Evolutionary conservation across 2,329 filamentous ascomycete genomes (phyloP).

Genomic region (Rhynchosporium secalis): DNA sequence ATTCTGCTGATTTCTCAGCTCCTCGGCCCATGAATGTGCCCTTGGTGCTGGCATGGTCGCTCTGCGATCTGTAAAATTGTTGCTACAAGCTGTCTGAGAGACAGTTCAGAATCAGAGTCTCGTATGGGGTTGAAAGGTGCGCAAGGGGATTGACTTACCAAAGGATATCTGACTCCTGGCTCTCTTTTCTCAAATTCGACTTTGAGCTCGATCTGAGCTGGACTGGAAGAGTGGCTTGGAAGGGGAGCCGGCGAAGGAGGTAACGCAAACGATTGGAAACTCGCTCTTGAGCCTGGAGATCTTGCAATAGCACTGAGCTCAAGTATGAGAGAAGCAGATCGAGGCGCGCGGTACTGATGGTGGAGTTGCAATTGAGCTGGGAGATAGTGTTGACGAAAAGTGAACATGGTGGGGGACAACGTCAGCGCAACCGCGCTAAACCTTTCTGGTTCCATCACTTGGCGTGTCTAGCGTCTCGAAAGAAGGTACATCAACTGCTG

Average conservation of each 20-base stretch:
- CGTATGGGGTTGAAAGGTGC: not conserved
- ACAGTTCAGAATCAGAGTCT: not conserved
- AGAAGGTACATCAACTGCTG: not conserved
- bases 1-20: not conserved
- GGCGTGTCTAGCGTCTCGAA: not conserved
- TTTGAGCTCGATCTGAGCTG: not conserved
- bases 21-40: slow-evolving; percentile 1
- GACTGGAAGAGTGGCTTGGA: not conserved
- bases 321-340: not conserved
- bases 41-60: not conserved
- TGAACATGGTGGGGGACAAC: not conserved
- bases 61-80: not conserved
- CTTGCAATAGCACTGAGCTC: not conserved
- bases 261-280: not conserved
- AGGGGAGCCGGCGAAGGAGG: not conserved
- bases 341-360: not conserved
- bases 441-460: not conserved
- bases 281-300: slow-evolving; percentile 3
- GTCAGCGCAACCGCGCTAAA: not conserved
- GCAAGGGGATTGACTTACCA: not conserved
- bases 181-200: not conserved
- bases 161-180: not conserved
- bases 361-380: not conserved
- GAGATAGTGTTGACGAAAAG: not conserved
- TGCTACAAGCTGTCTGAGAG: not conserved